phyloP scores from a whole-genome alignment of 2,329 filamentous ascomycete genomes.

The Aspergillus fumigatus region DNA sequence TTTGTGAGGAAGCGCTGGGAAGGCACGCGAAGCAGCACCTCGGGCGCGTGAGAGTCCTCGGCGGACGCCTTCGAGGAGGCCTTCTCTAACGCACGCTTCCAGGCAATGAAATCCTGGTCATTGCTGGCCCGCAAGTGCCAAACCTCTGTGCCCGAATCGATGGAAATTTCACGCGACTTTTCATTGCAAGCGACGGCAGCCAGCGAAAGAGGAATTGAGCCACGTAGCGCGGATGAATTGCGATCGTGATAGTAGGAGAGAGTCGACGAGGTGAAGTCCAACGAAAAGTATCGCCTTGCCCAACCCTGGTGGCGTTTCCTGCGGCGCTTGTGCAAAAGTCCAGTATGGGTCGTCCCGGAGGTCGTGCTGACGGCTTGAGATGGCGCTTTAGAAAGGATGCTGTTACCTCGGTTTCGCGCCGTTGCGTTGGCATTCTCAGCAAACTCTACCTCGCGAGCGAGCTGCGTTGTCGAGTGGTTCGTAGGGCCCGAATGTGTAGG shows the following conservation, averaged over 20 bases:
- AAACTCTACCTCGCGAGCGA: constrained; percentile 43
- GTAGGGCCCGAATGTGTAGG: constrained; percentile 58
- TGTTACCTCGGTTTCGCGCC: constrained; percentile 28
- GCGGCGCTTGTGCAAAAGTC: constrained; percentile 80
- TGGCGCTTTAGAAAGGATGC: constrained; percentile 21
- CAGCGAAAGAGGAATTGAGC: constrained; percentile 85
- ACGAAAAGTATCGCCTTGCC: constrained; percentile 87
- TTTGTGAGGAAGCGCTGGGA: constrained; percentile 24
- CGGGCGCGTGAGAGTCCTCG: constrained; percentile 26
- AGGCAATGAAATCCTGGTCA: constrained; percentile 78
- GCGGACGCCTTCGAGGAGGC: constrained; percentile 62
- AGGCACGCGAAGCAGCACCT: constrained; percentile 30
- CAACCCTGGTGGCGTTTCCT: constrained; percentile 93
- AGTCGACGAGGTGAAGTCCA: constrained; percentile 91
- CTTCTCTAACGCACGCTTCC: constrained; percentile 79
- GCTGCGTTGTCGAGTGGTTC: constrained; percentile 36
- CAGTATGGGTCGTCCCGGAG: constrained; percentile 65
- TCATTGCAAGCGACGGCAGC: constrained; percentile 89
- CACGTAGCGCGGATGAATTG: constrained; percentile 85
- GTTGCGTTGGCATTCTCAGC: constrained; percentile 47
- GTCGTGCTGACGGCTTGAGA: constrained; percentile 23
- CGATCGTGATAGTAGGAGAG: constrained; percentile 95
- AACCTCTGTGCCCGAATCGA: constrained; percentile 93
- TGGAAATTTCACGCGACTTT: constrained; percentile 82
- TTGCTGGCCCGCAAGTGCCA: constrained; percentile 89